Conservation (phyloP, 2,329 filamentous ascomycete species). For the Penicillium hesseltinei region DNA sequence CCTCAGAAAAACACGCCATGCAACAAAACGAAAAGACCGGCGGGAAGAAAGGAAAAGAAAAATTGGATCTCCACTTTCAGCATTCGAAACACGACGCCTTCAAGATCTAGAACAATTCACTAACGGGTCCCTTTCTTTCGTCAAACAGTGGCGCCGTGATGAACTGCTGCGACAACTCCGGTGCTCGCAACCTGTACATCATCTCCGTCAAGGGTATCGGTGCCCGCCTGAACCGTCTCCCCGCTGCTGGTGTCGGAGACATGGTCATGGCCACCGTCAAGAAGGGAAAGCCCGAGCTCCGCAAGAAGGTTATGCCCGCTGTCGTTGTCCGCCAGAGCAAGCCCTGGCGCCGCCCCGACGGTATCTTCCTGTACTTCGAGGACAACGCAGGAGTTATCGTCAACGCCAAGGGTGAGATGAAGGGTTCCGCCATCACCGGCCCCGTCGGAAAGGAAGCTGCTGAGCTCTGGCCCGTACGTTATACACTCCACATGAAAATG, state of each 20-base stretch:
- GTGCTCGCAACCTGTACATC: slow-evolving; percentile 98
- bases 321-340: slow-evolving; percentile 99
- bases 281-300: slow-evolving; percentile 99
- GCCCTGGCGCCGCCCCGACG: slow-evolving; percentile 98
- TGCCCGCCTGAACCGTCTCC: slow-evolving; percentile 95
- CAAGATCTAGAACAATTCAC: slow-evolving; percentile 16
- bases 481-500: neutral
- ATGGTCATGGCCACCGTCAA: slow-evolving; percentile 99
- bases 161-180: slow-evolving; percentile 99
- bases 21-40: slow-evolving; percentile 1
- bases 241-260: slow-evolving; percentile 96
- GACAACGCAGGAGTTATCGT: slow-evolving; percentile 99
- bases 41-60: slow-evolving; percentile 5
- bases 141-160: slow-evolving; percentile 86
- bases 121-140: slow-evolving; percentile 19
- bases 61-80: slow-evolving; percentile 9
- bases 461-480: slow-evolving; percentile 94
- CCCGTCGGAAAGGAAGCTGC: slow-evolving; percentile 99
- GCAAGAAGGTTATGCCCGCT: slow-evolving; percentile 99
- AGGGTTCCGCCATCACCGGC: slow-evolving; percentile 98
- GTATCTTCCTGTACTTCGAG: slow-evolving; percentile 99
- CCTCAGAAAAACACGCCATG: neutral
- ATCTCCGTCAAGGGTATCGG: slow-evolving; percentile 99
- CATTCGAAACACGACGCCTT: slow-evolving; percentile 19
- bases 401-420: slow-evolving; percentile 99